A percentile compares a stretch with the other conserved stretches of the same genome.
phyloP scores from a whole-genome alignment of 2,329 filamentous ascomycete species.

The Aspergillus pseudoglaucus region DNA sequence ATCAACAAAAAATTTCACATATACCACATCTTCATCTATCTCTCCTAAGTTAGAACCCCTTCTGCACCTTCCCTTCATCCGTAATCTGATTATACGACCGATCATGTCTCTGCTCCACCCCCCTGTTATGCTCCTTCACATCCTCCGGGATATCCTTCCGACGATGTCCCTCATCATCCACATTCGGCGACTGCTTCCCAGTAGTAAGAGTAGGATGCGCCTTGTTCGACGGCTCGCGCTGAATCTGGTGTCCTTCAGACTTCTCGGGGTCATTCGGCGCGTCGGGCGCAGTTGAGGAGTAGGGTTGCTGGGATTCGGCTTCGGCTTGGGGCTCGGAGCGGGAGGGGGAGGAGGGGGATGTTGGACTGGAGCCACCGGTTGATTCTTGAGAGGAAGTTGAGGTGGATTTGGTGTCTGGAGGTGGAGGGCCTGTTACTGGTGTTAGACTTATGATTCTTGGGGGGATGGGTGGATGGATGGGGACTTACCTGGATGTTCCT shows the following conservation, averaged over 20 bases:
- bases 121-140: slow-evolving; percentile 30
- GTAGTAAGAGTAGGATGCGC: slow-evolving; percentile 28
- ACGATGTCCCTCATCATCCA: slow-evolving; percentile 22
- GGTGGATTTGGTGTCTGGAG: slow-evolving; percentile 11
- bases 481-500: slow-evolving; percentile 19
- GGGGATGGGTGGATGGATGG: neutral
- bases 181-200: slow-evolving; percentile 22
- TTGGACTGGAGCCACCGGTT: neutral
- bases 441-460: neutral
- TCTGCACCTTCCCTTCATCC: slow-evolving; percentile 18
- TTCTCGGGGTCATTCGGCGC: neutral
- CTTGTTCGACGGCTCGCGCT: slow-evolving; percentile 27
- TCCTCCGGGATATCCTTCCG: slow-evolving; percentile 24
- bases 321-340: neutral
- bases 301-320: neutral
- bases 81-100: slow-evolving; percentile 25
- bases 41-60: slow-evolving; percentile 5
- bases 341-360: neutral
- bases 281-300: slow-evolving; percentile 1
- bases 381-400: neutral
- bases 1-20: too few species aligned
- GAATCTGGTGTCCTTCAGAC: slow-evolving; percentile 2
- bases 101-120: slow-evolving; percentile 28
- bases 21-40: too few species aligned
- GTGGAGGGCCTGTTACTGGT: slow-evolving; percentile 12